Conservation (phyloP, 148 eudicot species). For the Rhododendron vialii region DNA sequence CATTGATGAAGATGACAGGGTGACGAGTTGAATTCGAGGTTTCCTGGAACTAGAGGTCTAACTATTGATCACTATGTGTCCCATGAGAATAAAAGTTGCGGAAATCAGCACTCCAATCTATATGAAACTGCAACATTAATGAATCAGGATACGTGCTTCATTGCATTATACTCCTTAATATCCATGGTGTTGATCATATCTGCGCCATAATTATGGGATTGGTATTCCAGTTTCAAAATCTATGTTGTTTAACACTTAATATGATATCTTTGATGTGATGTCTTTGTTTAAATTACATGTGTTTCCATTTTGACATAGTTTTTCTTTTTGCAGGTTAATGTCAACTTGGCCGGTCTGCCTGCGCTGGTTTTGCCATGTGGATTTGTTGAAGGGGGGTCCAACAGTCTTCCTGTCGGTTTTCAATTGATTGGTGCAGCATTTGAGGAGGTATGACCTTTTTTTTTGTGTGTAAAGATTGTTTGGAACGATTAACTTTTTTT, state of each 20-base stretch:
- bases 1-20: not conserved
- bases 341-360: conserved; percentile 96
- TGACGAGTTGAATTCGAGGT: not conserved
- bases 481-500: not conserved
- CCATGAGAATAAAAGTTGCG: not conserved
- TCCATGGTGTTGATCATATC: not conserved
- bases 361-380: conserved; percentile 96
- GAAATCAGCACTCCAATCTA: not conserved
- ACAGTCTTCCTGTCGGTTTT: conserved; percentile 79
- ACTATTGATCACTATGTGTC: not conserved
- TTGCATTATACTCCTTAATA: not conserved
- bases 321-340: conserved; percentile 63
- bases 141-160: not conserved
- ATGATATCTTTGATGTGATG: not conserved
- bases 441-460: conserved; percentile 52
- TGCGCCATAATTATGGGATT: not conserved
- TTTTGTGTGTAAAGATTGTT: not conserved
- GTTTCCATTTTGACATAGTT: conserved; percentile 9
- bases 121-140: not conserved
- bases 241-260: not conserved
- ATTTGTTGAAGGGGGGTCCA: conserved; percentile 52
- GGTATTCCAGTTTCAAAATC: not conserved
- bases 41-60: not conserved
- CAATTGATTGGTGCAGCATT: conserved; percentile 97
- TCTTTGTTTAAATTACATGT: not conserved